phyloP scores from a whole-genome alignment of 2,329 filamentous ascomycete species.

The Fusarium circinatum region DNA sequence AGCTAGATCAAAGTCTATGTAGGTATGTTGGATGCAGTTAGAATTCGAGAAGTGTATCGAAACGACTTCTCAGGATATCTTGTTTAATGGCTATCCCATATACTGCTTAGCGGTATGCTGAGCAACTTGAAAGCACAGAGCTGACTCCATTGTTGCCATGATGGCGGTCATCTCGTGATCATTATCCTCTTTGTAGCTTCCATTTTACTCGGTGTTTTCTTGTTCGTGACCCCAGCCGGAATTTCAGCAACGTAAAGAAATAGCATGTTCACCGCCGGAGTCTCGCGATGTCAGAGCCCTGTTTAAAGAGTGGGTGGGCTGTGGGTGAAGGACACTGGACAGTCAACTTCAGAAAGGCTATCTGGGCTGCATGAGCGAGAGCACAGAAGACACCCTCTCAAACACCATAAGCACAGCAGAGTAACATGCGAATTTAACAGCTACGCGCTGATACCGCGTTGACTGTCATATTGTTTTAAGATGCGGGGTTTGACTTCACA shows the following conservation, averaged over 20 bases:
- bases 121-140: conserved; percentile 4
- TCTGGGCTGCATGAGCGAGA: conserved; percentile 32
- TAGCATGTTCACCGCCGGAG: conserved; percentile 39
- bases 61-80: not conserved
- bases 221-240: conserved; percentile 3
- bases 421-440: conserved; percentile 29
- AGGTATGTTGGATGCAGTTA: not conserved
- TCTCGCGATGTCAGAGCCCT: conserved; percentile 30
- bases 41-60: not conserved
- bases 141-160: not conserved
- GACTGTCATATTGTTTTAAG: conserved; percentile 19
- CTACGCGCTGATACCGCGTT: conserved; percentile 46
- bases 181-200: conserved; percentile 1
- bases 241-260: conserved; percentile 6
- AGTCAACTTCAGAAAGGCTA: conserved; percentile 19
- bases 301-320: conserved; percentile 30
- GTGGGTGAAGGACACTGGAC: conserved; percentile 33
- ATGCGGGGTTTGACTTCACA: conserved; percentile 43
- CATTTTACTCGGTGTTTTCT: not conserved
- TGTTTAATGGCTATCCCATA: not conserved
- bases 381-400: conserved; percentile 20
- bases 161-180: conserved; percentile 23
- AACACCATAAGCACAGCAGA: conserved; percentile 13
- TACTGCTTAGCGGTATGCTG: conserved; percentile 16
- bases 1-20: conserved; percentile 1